Base-by-base conservation (phyloP, 2,329 filamentous ascomycete genomes). In the Penicillium polonicum region DNA sequence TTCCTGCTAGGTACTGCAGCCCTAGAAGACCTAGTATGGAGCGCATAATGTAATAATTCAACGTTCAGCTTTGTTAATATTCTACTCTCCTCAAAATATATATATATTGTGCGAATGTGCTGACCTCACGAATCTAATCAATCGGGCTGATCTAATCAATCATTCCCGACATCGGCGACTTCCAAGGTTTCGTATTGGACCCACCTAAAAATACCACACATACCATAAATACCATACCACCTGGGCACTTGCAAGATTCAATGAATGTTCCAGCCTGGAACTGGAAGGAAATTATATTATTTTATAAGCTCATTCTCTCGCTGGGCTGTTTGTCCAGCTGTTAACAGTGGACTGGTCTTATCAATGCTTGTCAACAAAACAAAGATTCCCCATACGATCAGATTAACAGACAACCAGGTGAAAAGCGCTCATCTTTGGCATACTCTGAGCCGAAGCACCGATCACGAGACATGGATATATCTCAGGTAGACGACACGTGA, bases 81-180 rank as follows among this genome's bases (percentile, higher is more conserved):
- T 23, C 13, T 13, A 21, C 15, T 17, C 7, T 8, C 2, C 1
- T 2, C 17, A 12, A n/a, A 25, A 17, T 12, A 21, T 9, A 17
- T 19, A 31, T n/a, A n/a, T 12, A 19, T 29, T 44, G 25, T 31
- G 27, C 13, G 19, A 43, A 19, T 52, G 17, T 17, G 6, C 19
- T 21, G 19, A 23, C 9, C 9, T 44, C 3, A 7, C 36, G 19
- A 27, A 57, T 57, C 55, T 57, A 57, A 57, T 57, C 55, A 58
- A 58, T 55, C 55, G 31, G 48, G 48, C 25, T 52, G 31, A 58
- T 58, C 55, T 58, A 55, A 58, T 58, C 55, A 58, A 58, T 58
- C 54, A 41, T 38, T 35, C 35, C 55, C 55, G 55, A 58, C 25
- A 58, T 58, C 55, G 55, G 51, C 44, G 12, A n/a, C 6, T 43